Percentiles rank a stretch among this genome's conserved stretches.
These are phyloP conservation scores for Sporothrix brasiliensis DNA, from an alignment of 2,329 filamentous ascomycete genomes.

Conservation along the genomic window DNA sequence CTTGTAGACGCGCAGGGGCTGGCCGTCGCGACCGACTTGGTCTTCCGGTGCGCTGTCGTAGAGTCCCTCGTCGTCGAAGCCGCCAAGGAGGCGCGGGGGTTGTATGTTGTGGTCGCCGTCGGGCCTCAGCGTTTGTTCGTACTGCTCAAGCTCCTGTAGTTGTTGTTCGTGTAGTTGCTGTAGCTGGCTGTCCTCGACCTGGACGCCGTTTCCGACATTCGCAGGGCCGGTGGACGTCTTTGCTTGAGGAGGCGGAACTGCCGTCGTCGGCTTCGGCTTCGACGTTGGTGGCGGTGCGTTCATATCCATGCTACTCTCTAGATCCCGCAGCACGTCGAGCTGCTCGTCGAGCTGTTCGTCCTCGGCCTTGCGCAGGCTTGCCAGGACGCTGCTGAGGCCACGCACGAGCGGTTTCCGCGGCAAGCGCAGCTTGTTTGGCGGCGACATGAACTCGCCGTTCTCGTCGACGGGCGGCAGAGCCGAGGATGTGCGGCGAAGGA, in stretches of 20 bases:
- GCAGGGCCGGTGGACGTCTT: background rate
- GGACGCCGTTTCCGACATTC: background rate
- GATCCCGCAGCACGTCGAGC: slow-evolving; percentile 70
- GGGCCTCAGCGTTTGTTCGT: background rate
- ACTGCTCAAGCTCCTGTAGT: background rate
- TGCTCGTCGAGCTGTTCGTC: slow-evolving; percentile 73
- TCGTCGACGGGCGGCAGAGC: slow-evolving; percentile 60
- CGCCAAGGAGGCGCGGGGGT: slow-evolving; percentile 54
- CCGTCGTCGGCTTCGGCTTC: slow-evolving; percentile 5
- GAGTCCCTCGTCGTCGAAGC: slow-evolving; percentile 64
- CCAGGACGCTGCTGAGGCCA: slow-evolving; percentile 74
- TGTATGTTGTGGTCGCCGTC: background rate
- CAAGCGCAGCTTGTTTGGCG: slow-evolving; percentile 54
- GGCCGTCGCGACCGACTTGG: slow-evolving; percentile 53
- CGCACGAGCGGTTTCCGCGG: slow-evolving; percentile 66
- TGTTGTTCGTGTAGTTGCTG: slow-evolving; percentile 9
- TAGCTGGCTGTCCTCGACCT: slow-evolving; percentile 13
- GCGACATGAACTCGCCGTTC: slow-evolving; percentile 52
- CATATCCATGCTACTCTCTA: slow-evolving; percentile 56
- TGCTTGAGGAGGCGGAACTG: background rate
- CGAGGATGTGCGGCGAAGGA: slow-evolving; percentile 59
- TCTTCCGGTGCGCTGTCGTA: slow-evolving; percentile 61
- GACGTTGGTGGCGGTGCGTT: slow-evolving; percentile 35
- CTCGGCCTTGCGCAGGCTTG: slow-evolving; percentile 68
- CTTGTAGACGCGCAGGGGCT: slow-evolving; percentile 68